A percentile compares a stretch with the other conserved stretches of the same genome.
Evolutionary conservation across 257 asterid species (phyloP).

Genomic region (Solanum bukasovii): DNA sequence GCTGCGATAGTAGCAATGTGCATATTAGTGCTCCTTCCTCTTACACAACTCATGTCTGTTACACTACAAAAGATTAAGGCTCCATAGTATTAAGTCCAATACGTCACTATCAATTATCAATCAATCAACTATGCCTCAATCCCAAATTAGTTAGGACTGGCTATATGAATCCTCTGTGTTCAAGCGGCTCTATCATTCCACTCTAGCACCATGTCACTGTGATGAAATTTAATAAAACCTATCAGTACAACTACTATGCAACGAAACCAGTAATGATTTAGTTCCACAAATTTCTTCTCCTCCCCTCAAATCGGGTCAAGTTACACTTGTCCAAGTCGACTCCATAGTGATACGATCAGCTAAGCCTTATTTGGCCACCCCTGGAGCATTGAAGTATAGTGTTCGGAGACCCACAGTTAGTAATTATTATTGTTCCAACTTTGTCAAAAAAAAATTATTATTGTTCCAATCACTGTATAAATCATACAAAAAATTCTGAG

Average conservation of each 20-base stretch:
- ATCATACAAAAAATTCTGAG: background rate
- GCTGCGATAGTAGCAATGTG: background rate
- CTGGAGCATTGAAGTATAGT: background rate
- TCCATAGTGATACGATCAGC: background rate
- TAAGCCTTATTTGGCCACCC: background rate
- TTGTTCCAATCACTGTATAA: background rate
- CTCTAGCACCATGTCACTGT: background rate
- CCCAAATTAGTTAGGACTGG: background rate
- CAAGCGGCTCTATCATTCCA: background rate
- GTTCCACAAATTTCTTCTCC: background rate
- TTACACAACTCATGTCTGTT: background rate
- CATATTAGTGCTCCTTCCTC: background rate
- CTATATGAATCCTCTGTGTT: background rate
- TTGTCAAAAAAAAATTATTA: background rate
- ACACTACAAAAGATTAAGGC: background rate
- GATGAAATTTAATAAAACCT: background rate
- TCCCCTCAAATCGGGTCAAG: background rate
- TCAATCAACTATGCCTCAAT: background rate
- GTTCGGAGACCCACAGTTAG: background rate
- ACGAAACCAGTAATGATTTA: background rate
- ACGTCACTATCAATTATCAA: background rate
- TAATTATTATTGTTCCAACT: background rate
- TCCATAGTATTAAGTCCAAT: background rate
- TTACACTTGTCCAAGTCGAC: background rate
- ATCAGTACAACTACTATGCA: background rate